phyloP scores from a whole-genome alignment of 2,329 filamentous ascomycete genomes.

The Scedosporium aurantiacum region DNA sequence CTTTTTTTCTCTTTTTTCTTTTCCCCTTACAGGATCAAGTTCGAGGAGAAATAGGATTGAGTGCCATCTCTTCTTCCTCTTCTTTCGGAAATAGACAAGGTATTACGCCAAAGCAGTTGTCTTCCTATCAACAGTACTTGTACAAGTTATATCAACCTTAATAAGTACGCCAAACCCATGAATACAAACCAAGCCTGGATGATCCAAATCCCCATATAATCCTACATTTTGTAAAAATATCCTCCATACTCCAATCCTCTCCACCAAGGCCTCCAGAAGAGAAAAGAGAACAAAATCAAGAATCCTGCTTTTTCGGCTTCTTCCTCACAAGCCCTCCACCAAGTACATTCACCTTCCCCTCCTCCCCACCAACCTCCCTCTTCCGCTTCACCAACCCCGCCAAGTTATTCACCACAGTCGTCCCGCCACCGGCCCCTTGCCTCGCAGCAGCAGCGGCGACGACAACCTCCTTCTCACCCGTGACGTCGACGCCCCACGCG shows the following conservation, averaged over 20 bases:
- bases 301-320: constrained; percentile 36
- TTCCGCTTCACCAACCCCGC: constrained; percentile 38
- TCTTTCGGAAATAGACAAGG: no score
- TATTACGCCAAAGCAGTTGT: no score
- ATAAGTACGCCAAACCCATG: no score
- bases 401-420: constrained; percentile 31
- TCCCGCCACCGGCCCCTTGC: constrained; percentile 9
- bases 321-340: constrained; percentile 40
- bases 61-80: no score
- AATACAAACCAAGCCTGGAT: not conserved
- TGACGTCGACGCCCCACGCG: constrained; percentile 40
- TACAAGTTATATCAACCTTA: not conserved
- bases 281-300: not conserved
- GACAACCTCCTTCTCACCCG: constrained; percentile 26
- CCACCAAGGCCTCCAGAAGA: not conserved
- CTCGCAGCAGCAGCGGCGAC: constrained; percentile 7
- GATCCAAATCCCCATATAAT: not conserved
- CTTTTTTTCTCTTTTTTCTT: no score
- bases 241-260: not conserved
- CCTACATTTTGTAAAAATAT: not conserved
- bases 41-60: no score
- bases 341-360: constrained; percentile 32
- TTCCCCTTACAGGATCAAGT: no score
- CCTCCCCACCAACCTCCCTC: constrained; percentile 22
- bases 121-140: not conserved